phyloP scores from a whole-genome alignment of 2,329 filamentous ascomycete species.

The Aureobasidium leucospermi region DNA sequence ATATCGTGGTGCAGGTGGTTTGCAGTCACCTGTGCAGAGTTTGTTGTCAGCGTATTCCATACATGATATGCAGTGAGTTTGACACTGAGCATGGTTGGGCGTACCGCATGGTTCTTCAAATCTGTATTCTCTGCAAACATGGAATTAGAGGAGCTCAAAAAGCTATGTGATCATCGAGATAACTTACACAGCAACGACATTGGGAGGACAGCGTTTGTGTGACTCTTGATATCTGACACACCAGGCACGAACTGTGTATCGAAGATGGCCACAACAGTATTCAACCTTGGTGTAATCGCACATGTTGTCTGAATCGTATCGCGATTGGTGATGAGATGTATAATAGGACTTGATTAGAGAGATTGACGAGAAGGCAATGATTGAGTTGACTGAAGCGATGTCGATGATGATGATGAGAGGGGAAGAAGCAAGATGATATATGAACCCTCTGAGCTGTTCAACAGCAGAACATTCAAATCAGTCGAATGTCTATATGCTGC shows the following conservation, averaged over 20 bases:
- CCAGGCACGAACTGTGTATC: constrained; percentile 51
- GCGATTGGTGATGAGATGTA: neutral
- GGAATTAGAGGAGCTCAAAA: neutral
- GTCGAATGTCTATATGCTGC: neutral
- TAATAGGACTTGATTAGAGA: neutral
- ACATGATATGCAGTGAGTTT: neutral
- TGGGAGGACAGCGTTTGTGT: constrained; percentile 48
- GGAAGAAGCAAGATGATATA: neutral
- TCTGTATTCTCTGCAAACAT: constrained; percentile 36
- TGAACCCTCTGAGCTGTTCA: neutral
- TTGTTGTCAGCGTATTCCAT: neutral
- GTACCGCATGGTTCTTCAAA: constrained; percentile 42
- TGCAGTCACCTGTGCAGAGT: constrained; percentile 13
- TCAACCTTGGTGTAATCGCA: constrained; percentile 55
- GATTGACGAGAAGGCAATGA: neutral
- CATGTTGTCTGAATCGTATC: constrained; percentile 32
- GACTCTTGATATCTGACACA: constrained; percentile 47
- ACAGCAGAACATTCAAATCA: neutral
- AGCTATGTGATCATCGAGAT: neutral
- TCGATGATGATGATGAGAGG: neutral
- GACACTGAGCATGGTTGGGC: neutral
- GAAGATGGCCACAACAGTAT: constrained; percentile 48
- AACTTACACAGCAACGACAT: constrained; percentile 45
- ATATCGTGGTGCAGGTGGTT: constrained; percentile 9
- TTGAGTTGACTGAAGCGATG: neutral